Base-by-base conservation (phyloP, 1,139 yeast genomes). In the Pichia cactophila region DNA sequence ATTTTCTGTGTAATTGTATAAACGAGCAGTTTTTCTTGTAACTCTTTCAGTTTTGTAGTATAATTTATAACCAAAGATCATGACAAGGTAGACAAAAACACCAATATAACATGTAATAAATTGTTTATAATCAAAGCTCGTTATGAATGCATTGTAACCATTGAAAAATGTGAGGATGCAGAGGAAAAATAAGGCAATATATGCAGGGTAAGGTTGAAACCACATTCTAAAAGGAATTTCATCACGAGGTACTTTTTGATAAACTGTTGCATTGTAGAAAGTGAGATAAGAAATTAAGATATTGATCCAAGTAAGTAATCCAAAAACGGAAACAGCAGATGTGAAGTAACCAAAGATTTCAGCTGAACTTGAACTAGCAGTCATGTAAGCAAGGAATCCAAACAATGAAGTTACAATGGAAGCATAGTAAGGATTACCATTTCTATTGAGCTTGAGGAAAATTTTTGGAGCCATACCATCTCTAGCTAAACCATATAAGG, bases 101-200 rank as follows among this genome's bases (percentile, higher is more conserved):
- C 86, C 86, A 62, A 85, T 82, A 69, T 85, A 85, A 45, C 90
- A 89, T 40, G 92, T 83, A 60, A 85, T 81, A 61, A 85, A 84
- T 35, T 71, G 69, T 68, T 74, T 80, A 69, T 76, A 81, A 61
- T 73, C 77, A 65, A 81, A 81, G 2, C 63, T 64, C 48, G 67
- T 62, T 59, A 84, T 69, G 68, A 62, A 63, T 7, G 61, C 62
- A 42, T 54, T 61, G 48, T 58, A 62, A 14, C 65, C 65, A 42
- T 62, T 62, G 49, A 61, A 61, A 31, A 62, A 44, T 4, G 60
- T 56, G 33, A 63, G 55, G 16, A 63, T 42, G 10, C 52, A 44
- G 36, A 58, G 50, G 44, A 62, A 59, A 14, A 55, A 46, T 4
- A 57, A 50, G 17, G 61, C 60, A 31, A 59, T 47, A 46, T 61